phyloP scores from a whole-genome alignment of 257 asterid species.

The Solanum paucissectum region DNA sequence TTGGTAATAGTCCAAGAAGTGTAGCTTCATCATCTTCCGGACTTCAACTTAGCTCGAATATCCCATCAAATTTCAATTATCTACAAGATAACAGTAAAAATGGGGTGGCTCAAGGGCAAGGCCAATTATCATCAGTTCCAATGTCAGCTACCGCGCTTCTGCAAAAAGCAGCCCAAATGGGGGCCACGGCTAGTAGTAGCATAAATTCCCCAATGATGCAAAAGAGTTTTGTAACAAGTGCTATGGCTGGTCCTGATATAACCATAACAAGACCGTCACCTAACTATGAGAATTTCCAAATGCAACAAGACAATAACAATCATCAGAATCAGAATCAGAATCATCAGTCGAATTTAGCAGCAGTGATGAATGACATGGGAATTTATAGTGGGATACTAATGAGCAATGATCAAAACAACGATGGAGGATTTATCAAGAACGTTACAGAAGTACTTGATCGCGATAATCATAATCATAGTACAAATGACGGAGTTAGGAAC shows the following conservation, averaged over 20 bases:
- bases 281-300: slow-evolving; percentile 28
- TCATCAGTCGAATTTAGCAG: slow-evolving; percentile 13
- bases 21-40: slow-evolving; percentile 54
- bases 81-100: slow-evolving; percentile 33
- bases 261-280: slow-evolving; percentile 15
- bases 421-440: slow-evolving; percentile 26
- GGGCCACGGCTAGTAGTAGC: slow-evolving; percentile 50
- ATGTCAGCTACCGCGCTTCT: slow-evolving; percentile 85
- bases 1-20: slow-evolving; percentile 47
- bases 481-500: background rate
- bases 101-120: background rate
- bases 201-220: slow-evolving; percentile 79
- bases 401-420: slow-evolving; percentile 23
- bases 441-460: slow-evolving; percentile 11
- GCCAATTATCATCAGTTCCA: slow-evolving; percentile 33
- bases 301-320: slow-evolving; percentile 18
- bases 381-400: slow-evolving; percentile 65
- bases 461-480: slow-evolving; percentile 16
- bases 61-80: slow-evolving; percentile 33
- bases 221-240: slow-evolving; percentile 37
- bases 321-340: slow-evolving; percentile 3
- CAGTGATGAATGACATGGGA: slow-evolving; percentile 39
- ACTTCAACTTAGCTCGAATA: slow-evolving; percentile 65
- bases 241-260: slow-evolving; percentile 54
- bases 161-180: slow-evolving; percentile 88